Evolutionary conservation across 805 yeast genomes (phyloP), one percentile per base, ranked within the genome.

Genomic region (Nakazawaea pomicola): DNA sequence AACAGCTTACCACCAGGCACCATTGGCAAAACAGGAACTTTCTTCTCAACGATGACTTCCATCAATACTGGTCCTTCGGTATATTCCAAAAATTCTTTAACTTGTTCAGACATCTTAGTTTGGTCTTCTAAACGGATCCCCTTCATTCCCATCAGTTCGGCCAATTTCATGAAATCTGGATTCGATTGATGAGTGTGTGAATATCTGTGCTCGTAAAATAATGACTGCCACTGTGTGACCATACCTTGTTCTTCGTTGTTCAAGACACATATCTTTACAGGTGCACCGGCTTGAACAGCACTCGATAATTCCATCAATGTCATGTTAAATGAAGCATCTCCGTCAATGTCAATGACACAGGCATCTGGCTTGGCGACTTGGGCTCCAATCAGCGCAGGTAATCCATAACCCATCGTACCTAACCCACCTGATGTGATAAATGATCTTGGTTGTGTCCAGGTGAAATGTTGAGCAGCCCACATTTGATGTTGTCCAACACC

Each of bases 401-500:
- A 69, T 49, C 99, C 99, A 68, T 68, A 91, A 47, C 99, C 99
- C 99, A 91, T 91, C 44, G 99, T 91, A 55, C 99, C 99, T 56
- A 91, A 76, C 55, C 99, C 99, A 67, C 99, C 99, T 38, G 96
- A 88, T n/a, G 98, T 89, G 62, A 91, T 84, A 70, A 93, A 83
- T 38, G 95, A 74, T 64, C 98, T 80, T 55, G 99, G 99, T 48
- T 76, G 68, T 47, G 80, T 83, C 96, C 97, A 91, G 39, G 89
- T 78, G 79, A 85, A 90, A 65, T 89, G 90, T 70, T 93, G 99
- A 21, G 98, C 98, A 29, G 98, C 95, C 99, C 99, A 91, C 99
- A 91, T 91, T 72, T 91, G 99, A 74, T 91, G 99, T 73, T 93
- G 99, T 46, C 99, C 99, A 40, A 93, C 98, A 74, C 99, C 99